A percentile compares a stretch with the other conserved stretches of the same genome.
These are phyloP conservation scores for Verticillium albo-atrum DNA, from an alignment of 2,329 filamentous ascomycete species.

Conservation along the genomic window DNA sequence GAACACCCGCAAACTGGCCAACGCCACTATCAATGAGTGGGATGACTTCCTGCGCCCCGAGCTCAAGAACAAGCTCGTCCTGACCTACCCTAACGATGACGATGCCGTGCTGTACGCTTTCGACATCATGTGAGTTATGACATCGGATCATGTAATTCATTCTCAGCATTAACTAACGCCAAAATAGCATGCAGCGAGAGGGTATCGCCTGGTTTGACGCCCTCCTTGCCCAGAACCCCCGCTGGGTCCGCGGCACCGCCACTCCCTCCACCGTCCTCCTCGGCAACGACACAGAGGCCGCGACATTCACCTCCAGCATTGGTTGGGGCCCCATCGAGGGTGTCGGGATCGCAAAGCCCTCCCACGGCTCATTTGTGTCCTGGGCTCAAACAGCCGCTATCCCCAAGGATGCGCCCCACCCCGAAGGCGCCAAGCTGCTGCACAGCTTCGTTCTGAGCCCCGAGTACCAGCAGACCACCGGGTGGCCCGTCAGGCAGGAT, in stretches of 20 bases:
- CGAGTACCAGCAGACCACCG: conserved; percentile 28
- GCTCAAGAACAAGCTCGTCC: conserved; percentile 47
- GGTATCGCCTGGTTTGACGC: conserved; percentile 41
- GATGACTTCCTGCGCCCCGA: conserved; percentile 40
- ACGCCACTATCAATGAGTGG: conserved; percentile 30
- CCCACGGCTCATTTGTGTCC: conserved; percentile 32
- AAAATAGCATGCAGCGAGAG: conserved; percentile 28
- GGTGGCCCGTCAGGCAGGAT: conserved; percentile 30
- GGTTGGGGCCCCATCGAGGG: conserved; percentile 11
- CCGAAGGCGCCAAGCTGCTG: conserved; percentile 45
- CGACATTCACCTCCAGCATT: conserved; percentile 24
- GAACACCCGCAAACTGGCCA: conserved; percentile 27
- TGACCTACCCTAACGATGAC: conserved; percentile 55
- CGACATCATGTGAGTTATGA: conserved; percentile 36
- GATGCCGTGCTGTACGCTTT: conserved; percentile 49
- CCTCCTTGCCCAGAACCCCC: conserved; percentile 41
- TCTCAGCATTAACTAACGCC: not conserved
- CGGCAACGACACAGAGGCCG: conserved; percentile 22
- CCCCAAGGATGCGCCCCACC: conserved; percentile 39
- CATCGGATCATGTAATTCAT: no score
- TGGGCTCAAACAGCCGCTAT: conserved; percentile 47
- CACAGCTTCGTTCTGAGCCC: conserved; percentile 39
- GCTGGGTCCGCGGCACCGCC: conserved; percentile 46
- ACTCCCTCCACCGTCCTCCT: conserved; percentile 30
- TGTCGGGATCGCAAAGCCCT: conserved; percentile 24